Conservation (phyloP, 2,329 filamentous ascomycete genomes). For the Fusarium gaditjirri region DNA sequence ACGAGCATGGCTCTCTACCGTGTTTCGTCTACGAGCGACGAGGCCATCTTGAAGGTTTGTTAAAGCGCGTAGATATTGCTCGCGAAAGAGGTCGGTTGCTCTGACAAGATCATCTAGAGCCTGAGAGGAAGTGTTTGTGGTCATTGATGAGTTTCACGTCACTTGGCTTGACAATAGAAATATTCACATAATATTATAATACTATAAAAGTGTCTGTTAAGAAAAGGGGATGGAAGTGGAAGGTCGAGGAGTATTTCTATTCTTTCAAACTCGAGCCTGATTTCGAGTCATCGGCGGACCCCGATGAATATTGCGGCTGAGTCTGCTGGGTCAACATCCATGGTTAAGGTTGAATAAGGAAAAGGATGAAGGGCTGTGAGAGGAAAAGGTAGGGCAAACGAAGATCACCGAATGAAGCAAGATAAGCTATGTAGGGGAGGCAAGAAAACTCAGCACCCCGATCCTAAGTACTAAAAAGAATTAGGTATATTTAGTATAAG, state of each 20-base stretch:
- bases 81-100: constrained; percentile 49
- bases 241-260: constrained; percentile 33
- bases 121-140: constrained; percentile 29
- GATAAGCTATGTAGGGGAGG: constrained; percentile 7
- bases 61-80: constrained; percentile 49
- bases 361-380: neutral
- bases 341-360: constrained; percentile 9
- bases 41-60: constrained; percentile 46
- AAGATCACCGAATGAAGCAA: constrained; percentile 20
- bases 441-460: too few relatives aligned
- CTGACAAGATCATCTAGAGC: constrained; percentile 50
- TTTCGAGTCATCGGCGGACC: constrained; percentile 28
- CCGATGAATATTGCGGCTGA: constrained; percentile 43
- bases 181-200: constrained; percentile 9
- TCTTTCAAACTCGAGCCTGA: constrained; percentile 13
- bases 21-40: constrained; percentile 31
- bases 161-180: constrained; percentile 19
- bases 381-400: constrained; percentile 15
- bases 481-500: too few relatives aligned
- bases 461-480: too few relatives aligned
- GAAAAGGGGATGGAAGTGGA: neutral
- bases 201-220: neutral
- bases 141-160: constrained; percentile 32
- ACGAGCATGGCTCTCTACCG: constrained; percentile 30
- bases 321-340: constrained; percentile 37